Conservation (phyloP, 2,329 filamentous ascomycete genomes). For the Onygenales sp. region DNA sequence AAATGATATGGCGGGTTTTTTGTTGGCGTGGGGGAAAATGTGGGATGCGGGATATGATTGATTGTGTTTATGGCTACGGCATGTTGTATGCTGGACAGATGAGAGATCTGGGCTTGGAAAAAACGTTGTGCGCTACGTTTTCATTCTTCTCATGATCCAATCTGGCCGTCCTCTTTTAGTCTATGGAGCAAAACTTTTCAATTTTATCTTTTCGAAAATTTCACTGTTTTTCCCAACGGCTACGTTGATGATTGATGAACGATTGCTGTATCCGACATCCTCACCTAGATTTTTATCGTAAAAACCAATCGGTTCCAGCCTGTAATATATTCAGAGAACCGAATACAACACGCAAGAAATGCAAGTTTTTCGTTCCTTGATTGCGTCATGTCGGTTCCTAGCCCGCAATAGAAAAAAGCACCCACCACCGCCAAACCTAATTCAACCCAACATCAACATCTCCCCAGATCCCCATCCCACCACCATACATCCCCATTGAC, state of each 20-base stretch:
- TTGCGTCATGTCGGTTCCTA: not conserved
- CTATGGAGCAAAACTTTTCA: slow-evolving; percentile 3
- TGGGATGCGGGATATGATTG: slow-evolving; percentile 1
- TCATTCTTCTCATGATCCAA: not conserved
- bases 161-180: not conserved
- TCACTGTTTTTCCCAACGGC: not conserved
- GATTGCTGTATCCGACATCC: too few species aligned
- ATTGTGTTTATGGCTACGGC: slow-evolving; percentile 6
- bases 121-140: not conserved
- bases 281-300: too few species aligned
- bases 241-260: not conserved
- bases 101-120: not conserved
- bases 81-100: slow-evolving; percentile 1
- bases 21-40: slow-evolving; percentile 6
- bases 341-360: too few species aligned
- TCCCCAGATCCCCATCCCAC: not conserved
- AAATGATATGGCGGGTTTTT: slow-evolving; percentile 39
- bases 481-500: not conserved
- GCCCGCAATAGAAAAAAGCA: not conserved
- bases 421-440: not conserved
- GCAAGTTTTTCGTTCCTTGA: not conserved
- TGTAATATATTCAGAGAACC: not conserved
- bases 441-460: not conserved
- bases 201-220: slow-evolving; percentile 1
- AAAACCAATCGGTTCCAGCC: not conserved